Evolutionary conservation across 1,284 basidiomycete genomes (phyloP), one percentile per base, ranked within the genome.

Genomic region (Melampsora americana): DNA sequence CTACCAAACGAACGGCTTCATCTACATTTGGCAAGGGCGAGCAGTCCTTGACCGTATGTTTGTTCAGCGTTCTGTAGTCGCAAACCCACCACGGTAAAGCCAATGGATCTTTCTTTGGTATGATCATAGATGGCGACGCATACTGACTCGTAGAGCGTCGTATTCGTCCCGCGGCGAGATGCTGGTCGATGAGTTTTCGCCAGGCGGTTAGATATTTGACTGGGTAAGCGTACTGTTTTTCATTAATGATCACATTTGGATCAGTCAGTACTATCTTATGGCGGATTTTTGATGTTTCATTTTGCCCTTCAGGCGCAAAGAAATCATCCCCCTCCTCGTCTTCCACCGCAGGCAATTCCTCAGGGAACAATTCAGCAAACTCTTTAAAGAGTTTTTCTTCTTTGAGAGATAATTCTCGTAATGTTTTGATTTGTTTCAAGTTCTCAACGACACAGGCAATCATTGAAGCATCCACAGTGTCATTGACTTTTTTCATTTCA

Each of bases 51-150:
- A 68, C 66, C 0, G 66, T 68, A 11, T 32, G 26, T 12, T 46
- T 56, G 11, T 68, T 68, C 12, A 68, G 28, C 0, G 44, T 67
- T 12, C 66, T 50, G 53, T 79, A 79, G 44, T 79, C 61, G 59
- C 44, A 77, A 77, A 79, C 75, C 77, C 77, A 78, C 4, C 59
- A 26, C 0, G 77, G 77, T n/a, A 77, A 30, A 12, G 48, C 64
- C 4, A 77, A 78, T 0, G 81, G 82, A 70, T 70, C 68, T 42
- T 70, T 70, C 59, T 69, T 69, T 0, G 67, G 67, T 1, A 62
- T 62, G 60, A 62, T 62, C 60, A 62, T 62, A 7, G 32, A 39
- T 35, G 61, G 61, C 5, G 61, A 64, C 14, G 61, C 28, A 42
- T 64, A 59, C 28, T 30, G 28, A 32, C 60, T 62, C 18, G 20